Percentiles rank a stretch among this genome's conserved stretches.
Evolutionary conservation across 495 filamentous ascomycete species (phyloP).

Genomic region (Xylaria cubensis): DNA sequence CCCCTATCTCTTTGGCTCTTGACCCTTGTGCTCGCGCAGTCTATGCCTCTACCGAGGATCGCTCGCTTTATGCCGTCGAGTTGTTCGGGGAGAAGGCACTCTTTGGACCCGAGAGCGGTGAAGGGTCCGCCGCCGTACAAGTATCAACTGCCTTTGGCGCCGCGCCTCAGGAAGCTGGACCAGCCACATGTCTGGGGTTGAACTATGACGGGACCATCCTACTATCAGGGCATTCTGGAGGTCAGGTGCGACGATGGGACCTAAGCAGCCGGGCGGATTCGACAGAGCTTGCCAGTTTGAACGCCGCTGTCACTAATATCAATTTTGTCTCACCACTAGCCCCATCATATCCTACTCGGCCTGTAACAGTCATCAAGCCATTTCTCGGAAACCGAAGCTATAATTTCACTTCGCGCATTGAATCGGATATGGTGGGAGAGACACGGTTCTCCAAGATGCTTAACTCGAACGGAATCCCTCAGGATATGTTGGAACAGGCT

Average conservation of each 20-base stretch:
- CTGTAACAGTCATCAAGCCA: constrained; percentile 75
- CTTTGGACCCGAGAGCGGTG: constrained; percentile 61
- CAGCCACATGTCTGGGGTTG: constrained; percentile 66
- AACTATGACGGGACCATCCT: constrained; percentile 84
- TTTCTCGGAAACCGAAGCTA: constrained; percentile 71
- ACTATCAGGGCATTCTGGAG: constrained; percentile 80
- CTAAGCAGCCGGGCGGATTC: constrained; percentile 68
- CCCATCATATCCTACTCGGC: constrained; percentile 51
- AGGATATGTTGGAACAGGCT: constrained; percentile 45
- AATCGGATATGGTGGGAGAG: constrained; percentile 40
- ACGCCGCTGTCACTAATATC: constrained; percentile 81
- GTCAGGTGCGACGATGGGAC: constrained; percentile 82
- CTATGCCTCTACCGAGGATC: constrained; percentile 84
- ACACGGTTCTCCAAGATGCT: constrained; percentile 50
- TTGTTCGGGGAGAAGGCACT: constrained; percentile 68
- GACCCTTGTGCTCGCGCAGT: constrained; percentile 85
- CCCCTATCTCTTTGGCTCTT: constrained; percentile 73
- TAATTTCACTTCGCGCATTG: constrained; percentile 70
- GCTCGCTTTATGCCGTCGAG: constrained; percentile 80
- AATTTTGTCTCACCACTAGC: constrained; percentile 70
- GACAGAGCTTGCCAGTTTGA: constrained; percentile 68
- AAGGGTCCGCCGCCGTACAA: constrained; percentile 59
- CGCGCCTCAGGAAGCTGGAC: constrained; percentile 64
- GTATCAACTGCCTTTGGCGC: constrained; percentile 67
- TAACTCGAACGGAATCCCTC: constrained; percentile 46